phyloP scores from a whole-genome alignment of 305 asterid species.

The Fraxinus sp. region DNA sequence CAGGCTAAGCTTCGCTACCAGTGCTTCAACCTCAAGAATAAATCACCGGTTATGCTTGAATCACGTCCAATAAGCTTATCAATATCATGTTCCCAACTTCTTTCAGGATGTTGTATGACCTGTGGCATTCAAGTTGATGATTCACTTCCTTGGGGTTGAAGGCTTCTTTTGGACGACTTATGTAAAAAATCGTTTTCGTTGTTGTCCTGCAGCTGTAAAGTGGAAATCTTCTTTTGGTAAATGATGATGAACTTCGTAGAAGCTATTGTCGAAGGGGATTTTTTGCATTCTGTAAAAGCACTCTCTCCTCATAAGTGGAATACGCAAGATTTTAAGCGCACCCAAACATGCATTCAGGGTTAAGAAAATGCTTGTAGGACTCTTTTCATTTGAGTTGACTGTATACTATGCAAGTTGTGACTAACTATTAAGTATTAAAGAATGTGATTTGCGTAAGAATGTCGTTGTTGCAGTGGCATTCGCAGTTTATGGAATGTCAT shows the following conservation, averaged over 20 bases:
- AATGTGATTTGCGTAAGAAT: not conserved
- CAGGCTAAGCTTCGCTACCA: no score
- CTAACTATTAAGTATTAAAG: not conserved
- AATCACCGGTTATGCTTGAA: no score
- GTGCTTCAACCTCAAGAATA: no score
- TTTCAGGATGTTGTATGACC: constrained; percentile 17
- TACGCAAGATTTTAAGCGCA: not conserved
- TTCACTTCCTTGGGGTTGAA: constrained; percentile 6
- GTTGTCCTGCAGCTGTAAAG: constrained; percentile 20
- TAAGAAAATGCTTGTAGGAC: not conserved
- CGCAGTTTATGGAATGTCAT: not conserved
- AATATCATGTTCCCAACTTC: not conserved
- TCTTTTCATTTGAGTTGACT: not conserved
- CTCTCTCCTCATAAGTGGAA: not conserved
- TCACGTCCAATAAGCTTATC: not conserved
- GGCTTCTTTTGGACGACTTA: not conserved
- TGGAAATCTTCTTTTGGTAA: not conserved
- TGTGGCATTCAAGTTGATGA: constrained; percentile 1
- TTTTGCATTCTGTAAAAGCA: not conserved
- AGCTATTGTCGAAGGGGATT: not conserved
- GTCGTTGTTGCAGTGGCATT: not conserved
- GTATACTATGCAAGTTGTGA: not conserved
- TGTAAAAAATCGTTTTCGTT: not conserved
- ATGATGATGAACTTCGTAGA: not conserved
- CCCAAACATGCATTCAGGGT: not conserved